phyloP scores from a whole-genome alignment of 768 basidiomycete species.

The Suillus alpinus region DNA sequence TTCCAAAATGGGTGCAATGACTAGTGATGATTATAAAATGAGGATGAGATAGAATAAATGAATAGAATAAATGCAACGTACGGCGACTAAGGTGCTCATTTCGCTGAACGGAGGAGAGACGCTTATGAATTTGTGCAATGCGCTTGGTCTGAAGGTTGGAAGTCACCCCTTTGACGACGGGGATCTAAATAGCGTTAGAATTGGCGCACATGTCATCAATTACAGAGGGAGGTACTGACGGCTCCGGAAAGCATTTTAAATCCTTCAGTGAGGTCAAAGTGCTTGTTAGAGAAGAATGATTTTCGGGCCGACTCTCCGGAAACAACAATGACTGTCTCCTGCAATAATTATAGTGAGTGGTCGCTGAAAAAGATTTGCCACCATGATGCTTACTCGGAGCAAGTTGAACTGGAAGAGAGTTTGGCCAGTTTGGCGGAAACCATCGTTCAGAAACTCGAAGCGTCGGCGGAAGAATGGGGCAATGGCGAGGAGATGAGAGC shows the following conservation, averaged over 20 bases:
- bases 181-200: slow-evolving; percentile 48
- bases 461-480: slow-evolving; percentile 66
- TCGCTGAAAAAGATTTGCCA: background rate
- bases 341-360: slow-evolving; percentile 16
- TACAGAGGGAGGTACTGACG: slow-evolving; percentile 40
- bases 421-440: slow-evolving; percentile 65
- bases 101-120: slow-evolving; percentile 61
- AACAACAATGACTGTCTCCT: slow-evolving; percentile 75
- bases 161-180: slow-evolving; percentile 73
- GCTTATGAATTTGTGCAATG: slow-evolving; percentile 68
- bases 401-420: slow-evolving; percentile 69
- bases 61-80: slow-evolving; percentile 35
- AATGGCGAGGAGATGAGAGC: slow-evolving; percentile 55
- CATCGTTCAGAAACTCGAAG: slow-evolving; percentile 72
- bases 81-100: slow-evolving; percentile 58
- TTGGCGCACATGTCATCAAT: slow-evolving; percentile 12
- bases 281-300: slow-evolving; percentile 67
- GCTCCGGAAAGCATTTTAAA: slow-evolving; percentile 79
- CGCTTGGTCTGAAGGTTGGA: slow-evolving; percentile 62
- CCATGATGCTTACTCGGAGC: slow-evolving; percentile 48
- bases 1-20: slow-evolving; percentile 61
- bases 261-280: slow-evolving; percentile 74
- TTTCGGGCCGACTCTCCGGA: slow-evolving; percentile 71
- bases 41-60: background rate
- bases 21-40: slow-evolving; percentile 31